phyloP scores from a whole-genome alignment of 169 alveolate species.

The Hepatocystis sp. region DNA sequence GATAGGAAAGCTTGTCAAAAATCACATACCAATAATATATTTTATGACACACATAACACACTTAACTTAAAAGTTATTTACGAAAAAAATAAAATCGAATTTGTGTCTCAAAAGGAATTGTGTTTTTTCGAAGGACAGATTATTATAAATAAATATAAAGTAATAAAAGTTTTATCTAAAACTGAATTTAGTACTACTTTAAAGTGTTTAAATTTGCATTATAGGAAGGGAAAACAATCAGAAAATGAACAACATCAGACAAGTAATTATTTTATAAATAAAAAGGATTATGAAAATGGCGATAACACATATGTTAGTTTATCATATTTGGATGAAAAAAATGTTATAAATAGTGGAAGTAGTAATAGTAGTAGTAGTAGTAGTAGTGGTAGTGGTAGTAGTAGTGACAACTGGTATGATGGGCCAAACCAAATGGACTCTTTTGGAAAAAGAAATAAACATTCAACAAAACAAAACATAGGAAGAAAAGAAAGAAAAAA shows the following conservation, averaged over 20 bases:
- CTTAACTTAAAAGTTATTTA: slow-evolving; percentile 90
- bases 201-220: slow-evolving; percentile 88
- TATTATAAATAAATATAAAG: slow-evolving; percentile 92
- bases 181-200: slow-evolving; percentile 93
- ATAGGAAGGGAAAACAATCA: slow-evolving; percentile 13
- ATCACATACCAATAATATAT: slow-evolving; percentile 16
- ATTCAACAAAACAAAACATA: not conserved
- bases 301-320: no score
- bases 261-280: not conserved
- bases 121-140: slow-evolving; percentile 89
- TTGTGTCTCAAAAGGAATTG: slow-evolving; percentile 91
- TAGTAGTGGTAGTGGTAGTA: not conserved
- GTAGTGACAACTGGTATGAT: no score
- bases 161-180: slow-evolving; percentile 89
- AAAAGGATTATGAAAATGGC: not conserved
- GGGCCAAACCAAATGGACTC: no score
- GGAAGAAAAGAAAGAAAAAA: not conserved
- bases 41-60: slow-evolving; percentile 84
- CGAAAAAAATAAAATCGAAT: slow-evolving; percentile 93
- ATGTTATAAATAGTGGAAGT: no score
- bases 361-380: not conserved
- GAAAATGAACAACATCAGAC: not conserved
- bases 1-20: not conserved
- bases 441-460: no score
- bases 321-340: no score